phyloP scores from a whole-genome alignment of 73 alveolate genomes.

The Paramecium tetraurelia region DNA sequence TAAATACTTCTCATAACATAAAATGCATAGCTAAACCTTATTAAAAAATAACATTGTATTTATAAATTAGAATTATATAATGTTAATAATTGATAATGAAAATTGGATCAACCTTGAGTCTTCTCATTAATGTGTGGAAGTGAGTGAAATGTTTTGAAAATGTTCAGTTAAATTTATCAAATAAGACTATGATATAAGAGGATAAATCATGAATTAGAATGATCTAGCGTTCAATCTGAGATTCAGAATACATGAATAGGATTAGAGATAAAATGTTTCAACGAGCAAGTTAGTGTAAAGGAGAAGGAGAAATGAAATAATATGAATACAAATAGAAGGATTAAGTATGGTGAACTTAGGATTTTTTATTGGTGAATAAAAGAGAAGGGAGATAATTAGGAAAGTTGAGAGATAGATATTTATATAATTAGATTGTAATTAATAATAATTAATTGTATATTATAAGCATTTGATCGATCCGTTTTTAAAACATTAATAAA shows the following conservation, averaged over 20 bases:
- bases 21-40: not conserved
- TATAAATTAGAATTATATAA: no score
- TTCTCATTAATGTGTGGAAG: not conserved
- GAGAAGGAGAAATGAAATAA: not conserved
- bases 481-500: conserved; percentile 18
- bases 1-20: not conserved
- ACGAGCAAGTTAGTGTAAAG: not conserved
- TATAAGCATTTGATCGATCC: conserved; percentile 11
- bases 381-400: not conserved
- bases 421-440: not conserved
- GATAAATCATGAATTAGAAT: no score
- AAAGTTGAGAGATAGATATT: not conserved
- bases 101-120: not conserved
- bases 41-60: not conserved
- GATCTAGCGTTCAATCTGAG: not conserved
- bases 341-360: not conserved
- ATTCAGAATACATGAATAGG: not conserved
- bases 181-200: not conserved
- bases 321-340: not conserved
- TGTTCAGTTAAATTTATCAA: not conserved
- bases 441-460: not conserved
- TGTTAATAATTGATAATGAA: not conserved
- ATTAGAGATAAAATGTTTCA: not conserved
- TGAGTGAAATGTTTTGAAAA: not conserved
- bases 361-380: not conserved